phyloP scores from a whole-genome alignment of 345 rosid genomes.

The Hirschfeldia incana region DNA sequence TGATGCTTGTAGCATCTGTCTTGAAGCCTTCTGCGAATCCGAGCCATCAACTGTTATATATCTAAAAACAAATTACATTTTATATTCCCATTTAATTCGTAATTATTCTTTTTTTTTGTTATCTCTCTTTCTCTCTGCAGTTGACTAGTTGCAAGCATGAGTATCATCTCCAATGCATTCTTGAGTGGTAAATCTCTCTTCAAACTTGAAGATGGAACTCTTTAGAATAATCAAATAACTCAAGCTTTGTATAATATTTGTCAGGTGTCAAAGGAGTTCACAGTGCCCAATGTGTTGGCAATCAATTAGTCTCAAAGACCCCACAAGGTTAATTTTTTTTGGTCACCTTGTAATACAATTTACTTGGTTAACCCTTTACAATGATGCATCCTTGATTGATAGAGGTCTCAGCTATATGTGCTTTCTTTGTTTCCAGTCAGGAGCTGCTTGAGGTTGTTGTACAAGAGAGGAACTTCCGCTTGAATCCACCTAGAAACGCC shows the following conservation, averaged over 20 bases:
- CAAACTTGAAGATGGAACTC: not conserved
- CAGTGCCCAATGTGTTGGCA: conserved; percentile 99
- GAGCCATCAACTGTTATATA: conserved; percentile 82
- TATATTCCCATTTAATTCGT: not conserved
- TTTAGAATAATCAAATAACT: not conserved
- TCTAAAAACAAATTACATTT: not conserved
- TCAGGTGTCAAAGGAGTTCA: conserved; percentile 98
- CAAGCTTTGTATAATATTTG: not conserved
- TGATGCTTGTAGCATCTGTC: conserved; percentile 98
- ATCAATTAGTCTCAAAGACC: conserved; percentile 85
- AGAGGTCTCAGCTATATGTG: conserved; percentile 11
- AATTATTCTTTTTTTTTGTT: not conserved
- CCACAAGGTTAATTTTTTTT: conserved; percentile 55
- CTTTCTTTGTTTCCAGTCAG: conserved; percentile 55
- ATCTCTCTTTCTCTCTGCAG: conserved; percentile 41
- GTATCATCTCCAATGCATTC: conserved; percentile 96
- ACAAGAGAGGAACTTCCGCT: conserved; percentile 77
- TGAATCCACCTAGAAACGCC: conserved; percentile 75
- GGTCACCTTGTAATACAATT: not conserved
- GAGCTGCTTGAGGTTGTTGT: conserved; percentile 89
- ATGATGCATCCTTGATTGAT: not conserved
- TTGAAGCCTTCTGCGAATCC: conserved; percentile 73
- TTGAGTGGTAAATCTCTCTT: conserved; percentile 68
- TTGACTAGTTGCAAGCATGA: conserved; percentile 88
- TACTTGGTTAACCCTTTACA: not conserved